Base-by-base conservation (phyloP, 2,329 filamentous ascomycete species). In the Exophiala xenobiotica region DNA sequence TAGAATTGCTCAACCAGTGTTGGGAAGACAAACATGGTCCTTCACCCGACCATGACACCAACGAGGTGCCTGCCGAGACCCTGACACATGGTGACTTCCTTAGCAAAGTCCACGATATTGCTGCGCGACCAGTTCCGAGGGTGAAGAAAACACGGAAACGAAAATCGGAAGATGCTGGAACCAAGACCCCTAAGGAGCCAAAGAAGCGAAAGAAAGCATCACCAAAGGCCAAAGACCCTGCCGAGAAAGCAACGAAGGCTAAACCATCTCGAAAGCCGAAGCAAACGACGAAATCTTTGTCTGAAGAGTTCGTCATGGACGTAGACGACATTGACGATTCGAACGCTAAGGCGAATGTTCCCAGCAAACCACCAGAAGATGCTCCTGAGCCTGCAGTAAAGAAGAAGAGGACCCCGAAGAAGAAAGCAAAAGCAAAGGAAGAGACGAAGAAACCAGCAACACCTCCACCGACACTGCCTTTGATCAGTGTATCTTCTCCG, bases 1-100 rank as follows among this genome's bases (percentile, higher is more conserved):
- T 91, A 54, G 74, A 80, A 1, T 68, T 90, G 8, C 71, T 91
- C 9, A 74, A 87, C 45, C 79, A 83, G 62, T 90, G 88, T 65
- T 90, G 87, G 86, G 70, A 79, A 58, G 82, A 81, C 51, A 82
- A 82, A 64, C 69, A 76, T 45, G 55, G 56, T 35, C 9, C 38
- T 19, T 19, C 48, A 26, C 44, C 45, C 6, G 16, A 18, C 7
- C 44, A 52, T 31, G 11, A 57, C 54, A 43, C 47, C 46, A n/a
- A 63, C 40, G 16, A 53, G 38, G 20, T 16, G 14, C 11, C 46
- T 18, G 23, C 12, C 5, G 44, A 49, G 22, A 29, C 35, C 18
- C 37, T 48, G 46, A 58, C 46, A n/a, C 53, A 60, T 33, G 55
- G 50, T 14, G 58, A 63, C 37, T 57, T 63, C 39, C 44, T 63